Conservation (phyloP, 23 red algal genomes). For the Chondrus crispus region DNA sequence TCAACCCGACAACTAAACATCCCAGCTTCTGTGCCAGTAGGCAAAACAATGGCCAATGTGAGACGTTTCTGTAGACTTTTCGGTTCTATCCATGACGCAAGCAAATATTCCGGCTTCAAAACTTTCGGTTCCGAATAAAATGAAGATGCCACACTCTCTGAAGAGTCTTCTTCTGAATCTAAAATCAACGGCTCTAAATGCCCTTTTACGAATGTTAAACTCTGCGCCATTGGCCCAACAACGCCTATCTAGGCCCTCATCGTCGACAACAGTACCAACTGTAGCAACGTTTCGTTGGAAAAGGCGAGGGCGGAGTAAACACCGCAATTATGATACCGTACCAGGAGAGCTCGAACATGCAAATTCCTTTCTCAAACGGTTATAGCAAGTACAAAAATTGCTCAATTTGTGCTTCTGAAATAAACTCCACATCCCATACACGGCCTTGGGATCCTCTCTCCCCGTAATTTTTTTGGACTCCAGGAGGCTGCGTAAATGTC, state of each 20-base stretch:
- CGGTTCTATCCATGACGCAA: neutral
- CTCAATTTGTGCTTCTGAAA: neutral
- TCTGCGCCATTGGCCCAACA: no score
- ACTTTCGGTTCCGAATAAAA: no score
- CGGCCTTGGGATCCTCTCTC: neutral
- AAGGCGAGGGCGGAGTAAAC: no score
- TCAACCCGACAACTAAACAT: neutral
- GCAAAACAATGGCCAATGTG: neutral
- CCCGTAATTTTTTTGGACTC: neutral
- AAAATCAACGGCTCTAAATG: no score
- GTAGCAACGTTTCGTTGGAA: no score
- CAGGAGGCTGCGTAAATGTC: neutral
- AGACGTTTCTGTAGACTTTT: neutral
- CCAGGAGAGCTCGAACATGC: no score
- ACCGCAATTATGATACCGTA: no score
- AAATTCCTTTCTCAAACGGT: neutral
- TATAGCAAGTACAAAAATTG: neutral
- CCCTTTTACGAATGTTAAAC: no score
- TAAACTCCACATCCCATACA: neutral
- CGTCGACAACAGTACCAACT: no score
- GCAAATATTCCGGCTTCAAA: neutral
- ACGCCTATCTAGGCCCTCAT: no score
- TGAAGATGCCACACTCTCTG: no score
- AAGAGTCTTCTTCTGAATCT: no score
- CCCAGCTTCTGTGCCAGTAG: neutral